Conservation (phyloP, 2,329 filamentous ascomycete species). For the Dryadomyces quercivorus region DNA sequence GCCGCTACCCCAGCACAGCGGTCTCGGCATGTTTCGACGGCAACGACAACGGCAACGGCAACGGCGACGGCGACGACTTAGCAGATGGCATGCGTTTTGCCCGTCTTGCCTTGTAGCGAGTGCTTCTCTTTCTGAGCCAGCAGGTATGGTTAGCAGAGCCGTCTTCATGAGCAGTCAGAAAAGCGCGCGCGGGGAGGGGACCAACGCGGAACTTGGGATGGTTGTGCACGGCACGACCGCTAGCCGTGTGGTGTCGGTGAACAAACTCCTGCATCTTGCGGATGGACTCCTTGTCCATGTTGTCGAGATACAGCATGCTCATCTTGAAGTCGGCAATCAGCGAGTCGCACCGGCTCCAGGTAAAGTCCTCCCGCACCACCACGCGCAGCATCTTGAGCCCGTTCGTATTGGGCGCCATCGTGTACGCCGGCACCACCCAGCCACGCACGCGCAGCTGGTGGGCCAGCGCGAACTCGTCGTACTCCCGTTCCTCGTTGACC, state of each 20-base stretch:
- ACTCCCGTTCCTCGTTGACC: constrained; percentile 44
- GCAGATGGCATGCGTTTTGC: constrained; percentile 83
- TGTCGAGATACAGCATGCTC: constrained; percentile 56
- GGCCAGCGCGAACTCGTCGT: constrained; percentile 67
- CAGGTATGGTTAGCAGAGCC: constrained; percentile 1
- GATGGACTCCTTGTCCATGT: constrained; percentile 62
- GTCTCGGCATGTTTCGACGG: background rate
- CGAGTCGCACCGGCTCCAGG: constrained; percentile 65
- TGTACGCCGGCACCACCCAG: constrained; percentile 94
- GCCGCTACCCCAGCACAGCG: background rate
- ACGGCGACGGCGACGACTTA: constrained; percentile 29
- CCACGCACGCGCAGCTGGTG: constrained; percentile 77
- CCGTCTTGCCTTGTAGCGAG: constrained; percentile 77
- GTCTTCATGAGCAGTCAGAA: too few relatives aligned
- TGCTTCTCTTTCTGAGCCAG: constrained; percentile 57
- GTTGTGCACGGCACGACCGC: constrained; percentile 40
- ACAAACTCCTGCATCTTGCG: constrained; percentile 58
- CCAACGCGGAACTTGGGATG: constrained; percentile 37
- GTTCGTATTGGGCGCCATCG: constrained; percentile 82
- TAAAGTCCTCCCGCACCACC: constrained; percentile 89
- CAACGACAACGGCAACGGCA: too few relatives aligned
- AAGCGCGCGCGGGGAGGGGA: constrained; percentile 3
- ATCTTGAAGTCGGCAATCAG: constrained; percentile 70
- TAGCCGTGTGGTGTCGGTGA: constrained; percentile 38
- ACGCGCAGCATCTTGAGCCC: constrained; percentile 83